Evolutionary conservation across 495 filamentous ascomycete genomes (phyloP), one percentile per base, ranked within the genome.

Genomic region (Apodospora peruviana): DNA sequence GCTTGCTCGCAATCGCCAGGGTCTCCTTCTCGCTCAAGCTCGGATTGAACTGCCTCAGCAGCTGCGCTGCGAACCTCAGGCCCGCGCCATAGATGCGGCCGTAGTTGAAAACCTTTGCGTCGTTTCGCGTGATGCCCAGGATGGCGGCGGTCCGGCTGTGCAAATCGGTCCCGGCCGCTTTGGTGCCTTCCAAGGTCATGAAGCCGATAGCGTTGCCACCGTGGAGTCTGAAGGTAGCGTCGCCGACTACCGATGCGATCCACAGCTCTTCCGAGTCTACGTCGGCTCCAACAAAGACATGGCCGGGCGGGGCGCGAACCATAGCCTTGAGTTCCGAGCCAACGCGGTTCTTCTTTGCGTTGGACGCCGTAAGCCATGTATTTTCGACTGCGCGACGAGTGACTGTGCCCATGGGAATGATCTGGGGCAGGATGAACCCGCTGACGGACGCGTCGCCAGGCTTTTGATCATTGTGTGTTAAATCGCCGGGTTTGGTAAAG

Each of bases 211-310:
- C 94, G 56, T 95, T 96, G 40, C 93, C 94, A 48, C 93, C 93
- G 53, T 99, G 93, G 2, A 97, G 71, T 53, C 85, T 82, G 65
- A 99, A 97, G 45, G 90, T 87, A 11, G 93, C 85, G 68, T 99
- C 93, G 18, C 93, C 93, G 24, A 99, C 82, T 4, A 99, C 77
- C 66, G 87, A 91, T 5, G 93, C 93, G 58, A 99, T 99, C 93
- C 93, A 99, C 24, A 99, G 77, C 67, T 99, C 93, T 64, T 99
- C 85, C n/a, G 91, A 96, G 59, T 99, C 93, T 5, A 99, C 93
- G 66, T 99, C 93, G 3, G 94, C 93, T 25, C 93, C 93, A 43
- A 99, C 93, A 65, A 99, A 96, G 44, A 77, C 83, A 54, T 96
- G 90, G 24, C 93, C 93, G 19, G 83, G 82, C 0, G 93, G 93